Evolutionary conservation across 106 monocot species (phyloP), one percentile per base, ranked within the genome.

Genomic region (Acorus calamus): DNA sequence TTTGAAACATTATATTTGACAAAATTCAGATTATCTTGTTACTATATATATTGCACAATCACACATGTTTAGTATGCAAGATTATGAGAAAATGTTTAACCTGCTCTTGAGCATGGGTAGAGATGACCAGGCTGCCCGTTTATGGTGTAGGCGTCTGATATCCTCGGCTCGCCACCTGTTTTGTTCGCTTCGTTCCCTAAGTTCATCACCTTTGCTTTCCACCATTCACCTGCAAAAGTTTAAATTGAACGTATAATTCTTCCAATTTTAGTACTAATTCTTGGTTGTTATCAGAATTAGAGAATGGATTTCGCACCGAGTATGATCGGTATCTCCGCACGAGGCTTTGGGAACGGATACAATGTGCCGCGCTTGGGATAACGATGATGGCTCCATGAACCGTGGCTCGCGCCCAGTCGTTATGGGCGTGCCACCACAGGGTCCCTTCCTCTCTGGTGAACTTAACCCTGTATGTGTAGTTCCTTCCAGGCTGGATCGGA

Each of bases 81-180:
- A 56, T 56, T 11, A 56, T 11, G 56, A 9, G 12, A 66, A 66
- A 14, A 52, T 8, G 41, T 50, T 51, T 14, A 14, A 69, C 69
- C 52, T 63, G 68, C 51, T 3, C 55, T 13, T 3, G 75, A 63
- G 51, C 75, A 76, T 10, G 12, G 6, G 62, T 76, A 69, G 62
- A 76, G 75, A 13, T 76, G 63, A 2, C 75, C 75, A 12, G 75
- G 70, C 61, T 61, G 60, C 52, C 70, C 70, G 28, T 70, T 70
- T 46, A 70, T 61, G 70, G 70, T 62, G 46, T 53, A 70, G 52
- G 70, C 70, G 47, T 70, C 70, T 0, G 70, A 70, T 13, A 62
- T 10, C 46, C 61, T 61, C 6, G 74, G 74, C 10, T 52, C 50
- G 42, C 13, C 56, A 45, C 74, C 74, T 4, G 60, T 51, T 11